A percentile compares a stretch with the other conserved stretches of the same genome.
phyloP scores from a whole-genome alignment of 768 basidiomycete genomes.

The Kwoniella mangroviensis region DNA sequence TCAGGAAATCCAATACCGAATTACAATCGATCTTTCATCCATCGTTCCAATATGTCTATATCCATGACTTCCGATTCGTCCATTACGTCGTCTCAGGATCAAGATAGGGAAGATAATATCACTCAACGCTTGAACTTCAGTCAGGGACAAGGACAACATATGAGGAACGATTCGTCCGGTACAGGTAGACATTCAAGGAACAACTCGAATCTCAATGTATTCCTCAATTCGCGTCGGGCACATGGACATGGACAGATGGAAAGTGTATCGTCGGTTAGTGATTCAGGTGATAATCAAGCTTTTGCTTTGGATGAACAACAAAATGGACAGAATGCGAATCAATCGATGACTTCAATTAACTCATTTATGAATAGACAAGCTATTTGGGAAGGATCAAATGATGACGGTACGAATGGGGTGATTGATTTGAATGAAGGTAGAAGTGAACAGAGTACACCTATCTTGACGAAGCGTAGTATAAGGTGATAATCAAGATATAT shows the following conservation, averaged over 20 bases:
- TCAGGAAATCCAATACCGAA: background rate
- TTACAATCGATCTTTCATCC: background rate
- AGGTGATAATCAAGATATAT: background rate
- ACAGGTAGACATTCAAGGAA: slow-evolving; percentile 4
- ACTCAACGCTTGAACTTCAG: slow-evolving; percentile 20
- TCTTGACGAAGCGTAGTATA: slow-evolving; percentile 24
- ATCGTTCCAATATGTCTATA: slow-evolving; percentile 14
- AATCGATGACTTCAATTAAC: slow-evolving; percentile 14
- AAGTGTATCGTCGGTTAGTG: slow-evolving; percentile 18
- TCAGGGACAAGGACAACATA: background rate
- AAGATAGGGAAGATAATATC: slow-evolving; percentile 10
- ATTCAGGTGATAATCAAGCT: slow-evolving; percentile 14
- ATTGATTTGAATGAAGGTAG: slow-evolving; percentile 2
- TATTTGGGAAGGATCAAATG: slow-evolving; percentile 11
- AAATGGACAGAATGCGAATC: slow-evolving; percentile 1
- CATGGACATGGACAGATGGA: slow-evolving; percentile 4
- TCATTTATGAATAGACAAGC: slow-evolving; percentile 17
- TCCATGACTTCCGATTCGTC: slow-evolving; percentile 23
- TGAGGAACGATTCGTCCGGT: slow-evolving; percentile 10
- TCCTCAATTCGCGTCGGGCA: background rate
- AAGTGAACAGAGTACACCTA: slow-evolving; percentile 41
- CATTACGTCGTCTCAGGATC: slow-evolving; percentile 29
- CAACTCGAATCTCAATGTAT: slow-evolving; percentile 10
- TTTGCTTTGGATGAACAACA: slow-evolving; percentile 22
- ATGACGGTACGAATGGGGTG: background rate